phyloP scores from a whole-genome alignment of 129 eudicot species.

The Arctium lappa region DNA sequence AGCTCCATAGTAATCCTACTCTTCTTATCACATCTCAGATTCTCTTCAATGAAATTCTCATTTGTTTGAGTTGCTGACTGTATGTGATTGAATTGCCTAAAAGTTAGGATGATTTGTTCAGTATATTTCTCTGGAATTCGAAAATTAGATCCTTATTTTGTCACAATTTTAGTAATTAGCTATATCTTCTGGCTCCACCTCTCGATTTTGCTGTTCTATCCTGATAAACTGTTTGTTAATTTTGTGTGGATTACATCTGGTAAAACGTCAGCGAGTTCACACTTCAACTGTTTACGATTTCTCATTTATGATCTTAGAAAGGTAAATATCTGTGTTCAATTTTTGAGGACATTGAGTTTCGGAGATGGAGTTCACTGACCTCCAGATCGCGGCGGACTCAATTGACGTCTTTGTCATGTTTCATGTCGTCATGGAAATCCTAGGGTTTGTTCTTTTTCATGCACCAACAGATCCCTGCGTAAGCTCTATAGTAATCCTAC shows the following conservation, averaged over 20 bases:
- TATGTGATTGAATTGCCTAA: constrained; percentile 7
- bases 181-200: not conserved
- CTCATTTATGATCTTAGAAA: constrained; percentile 4
- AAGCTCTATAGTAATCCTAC: constrained; percentile 16
- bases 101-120: not conserved
- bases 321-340: not conserved
- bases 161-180: not conserved
- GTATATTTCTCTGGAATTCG: not conserved
- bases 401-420: constrained; percentile 43
- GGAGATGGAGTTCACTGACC: constrained; percentile 43
- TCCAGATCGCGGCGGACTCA: constrained; percentile 48
- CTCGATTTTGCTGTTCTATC: not conserved
- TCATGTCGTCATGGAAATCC: constrained; percentile 70
- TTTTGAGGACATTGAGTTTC: constrained; percentile 16
- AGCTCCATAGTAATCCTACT: constrained; percentile 3
- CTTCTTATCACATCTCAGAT: not conserved
- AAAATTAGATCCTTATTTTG: not conserved
- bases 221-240: not conserved
- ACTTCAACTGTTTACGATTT: constrained; percentile 3
- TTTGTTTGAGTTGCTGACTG: not conserved
- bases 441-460: constrained; percentile 79
- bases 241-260: not conserved
- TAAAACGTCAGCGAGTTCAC: not conserved
- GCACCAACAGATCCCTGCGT: constrained; percentile 99
- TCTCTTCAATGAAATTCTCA: not conserved